These are phyloP conservation scores for Puccinia polysora DNA, from an alignment of 1,284 basidiomycete species.

Conservation along the genomic window DNA sequence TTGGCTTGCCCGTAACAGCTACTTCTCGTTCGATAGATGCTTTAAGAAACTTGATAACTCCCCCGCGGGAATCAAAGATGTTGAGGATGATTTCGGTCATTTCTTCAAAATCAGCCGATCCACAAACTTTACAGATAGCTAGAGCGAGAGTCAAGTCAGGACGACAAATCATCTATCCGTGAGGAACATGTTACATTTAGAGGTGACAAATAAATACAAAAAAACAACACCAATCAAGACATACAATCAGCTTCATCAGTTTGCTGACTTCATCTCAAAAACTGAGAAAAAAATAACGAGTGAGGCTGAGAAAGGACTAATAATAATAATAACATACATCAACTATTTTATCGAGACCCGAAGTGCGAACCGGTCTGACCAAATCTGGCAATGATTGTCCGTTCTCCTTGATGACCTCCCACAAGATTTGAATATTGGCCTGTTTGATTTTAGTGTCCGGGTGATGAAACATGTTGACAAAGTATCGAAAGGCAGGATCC, in stretches of 20 bases:
- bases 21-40: slow-evolving; percentile 79
- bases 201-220: not conserved
- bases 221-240: too few relatives aligned
- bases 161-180: slow-evolving; percentile 31
- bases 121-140: slow-evolving; percentile 79
- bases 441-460: slow-evolving; percentile 12
- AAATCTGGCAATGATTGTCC: slow-evolving; percentile 2
- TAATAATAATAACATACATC: slow-evolving; percentile 13
- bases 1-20: slow-evolving; percentile 62
- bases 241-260: too few relatives aligned
- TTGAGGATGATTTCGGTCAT: slow-evolving; percentile 73
- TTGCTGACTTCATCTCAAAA: too few relatives aligned
- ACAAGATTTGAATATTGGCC: slow-evolving; percentile 9
- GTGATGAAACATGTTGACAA: slow-evolving; percentile 35
- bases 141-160: slow-evolving; percentile 61
- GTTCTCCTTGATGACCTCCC: slow-evolving; percentile 23
- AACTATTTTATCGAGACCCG: slow-evolving; percentile 7
- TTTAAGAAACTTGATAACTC: slow-evolving; percentile 69
- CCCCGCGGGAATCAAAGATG: slow-evolving; percentile 68
- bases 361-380: not conserved
- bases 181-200: too few relatives aligned
- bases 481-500: slow-evolving; percentile 21
- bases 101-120: slow-evolving; percentile 71
- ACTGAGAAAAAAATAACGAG: too few relatives aligned
- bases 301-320: too few relatives aligned